Evolutionary conservation across 2,329 filamentous ascomycete genomes (phyloP), one percentile per base, ranked within the genome.

Genomic region (Claviceps lovelessii): DNA sequence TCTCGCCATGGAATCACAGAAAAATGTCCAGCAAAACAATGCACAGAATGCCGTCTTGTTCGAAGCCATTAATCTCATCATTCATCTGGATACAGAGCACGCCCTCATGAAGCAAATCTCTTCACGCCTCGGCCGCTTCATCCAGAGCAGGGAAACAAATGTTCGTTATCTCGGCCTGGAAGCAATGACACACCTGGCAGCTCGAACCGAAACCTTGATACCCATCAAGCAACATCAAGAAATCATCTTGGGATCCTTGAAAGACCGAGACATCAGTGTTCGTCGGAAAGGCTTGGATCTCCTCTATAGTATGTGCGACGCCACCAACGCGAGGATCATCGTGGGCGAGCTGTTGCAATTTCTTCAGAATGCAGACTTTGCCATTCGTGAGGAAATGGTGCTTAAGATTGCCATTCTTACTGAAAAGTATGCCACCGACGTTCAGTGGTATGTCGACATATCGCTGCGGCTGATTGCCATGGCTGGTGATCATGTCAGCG

Each of bases 371-470:
- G 93, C 93, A 50, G 93, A 98, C 69, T 98, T 95, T 69, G 91
- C 91, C 5, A 96, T 98, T 63, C 83, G 94, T 59, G 94, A 98
- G 72, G 93, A 98, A 70, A 98, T 98, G 93, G 93, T 97, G 4
- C 76, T 98, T 59, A 98, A 98, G 73, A 95, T 98, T 70, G 93
- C 93, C 53, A 98, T 98, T 64, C 71, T 98, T 60, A 97, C 94
- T 0, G 93, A 98, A 68, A 97, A 97, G 67, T 98, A 98, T 67
- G 93, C 93, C 29, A 96, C 90, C 0, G 93, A 98, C 65, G 88
- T 95, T 23, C 91, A 97, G 73, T 98, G 93, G 93, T 98, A 98
- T 69, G 94, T 98, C 58, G 91, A 98, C 67, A 96, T 97, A 61
- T 95, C 93, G 11, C 76, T 98, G 61, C 84, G 91, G 55, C 79